phyloP scores from a whole-genome alignment of 1,284 basidiomycete genomes.

The Meripilus lineatus region DNA sequence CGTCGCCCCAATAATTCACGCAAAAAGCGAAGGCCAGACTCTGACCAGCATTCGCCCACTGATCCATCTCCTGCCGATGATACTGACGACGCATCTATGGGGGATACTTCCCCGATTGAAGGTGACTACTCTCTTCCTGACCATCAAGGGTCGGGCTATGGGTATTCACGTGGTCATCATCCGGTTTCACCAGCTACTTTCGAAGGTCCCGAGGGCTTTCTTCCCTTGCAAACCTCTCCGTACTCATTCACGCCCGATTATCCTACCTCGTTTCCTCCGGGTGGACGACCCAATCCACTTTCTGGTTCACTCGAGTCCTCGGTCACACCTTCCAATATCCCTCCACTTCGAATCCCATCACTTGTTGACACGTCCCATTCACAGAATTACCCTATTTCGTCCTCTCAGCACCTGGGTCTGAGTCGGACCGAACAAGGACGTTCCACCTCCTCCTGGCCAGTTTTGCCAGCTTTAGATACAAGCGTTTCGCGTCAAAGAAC shows the following conservation, averaged over 20 bases:
- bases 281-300: background rate
- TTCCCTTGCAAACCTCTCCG: conserved; percentile 9
- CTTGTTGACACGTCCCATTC: too few species aligned
- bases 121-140: conserved; percentile 21
- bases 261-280: conserved; percentile 1
- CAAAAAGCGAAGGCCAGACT: conserved; percentile 57
- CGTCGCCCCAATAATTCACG: conserved; percentile 80
- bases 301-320: background rate
- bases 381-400: too few species aligned
- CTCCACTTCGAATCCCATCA: conserved; percentile 18
- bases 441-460: conserved; percentile 24
- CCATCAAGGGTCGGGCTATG: too few species aligned
- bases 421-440: conserved; percentile 12
- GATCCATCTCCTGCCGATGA: conserved; percentile 26
- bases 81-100: conserved; percentile 36
- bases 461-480: conserved; percentile 27
- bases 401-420: too few species aligned
- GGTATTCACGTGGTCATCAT: too few species aligned
- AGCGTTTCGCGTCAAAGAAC: conserved; percentile 20
- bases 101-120: conserved; percentile 25
- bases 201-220: conserved; percentile 11
- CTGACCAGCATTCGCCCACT: conserved; percentile 25
- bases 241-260: conserved; percentile 7
- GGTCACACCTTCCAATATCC: conserved; percentile 1
- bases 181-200: too few species aligned